phyloP scores from a whole-genome alignment of 768 basidiomycete species.

The Suillus brevipes region DNA sequence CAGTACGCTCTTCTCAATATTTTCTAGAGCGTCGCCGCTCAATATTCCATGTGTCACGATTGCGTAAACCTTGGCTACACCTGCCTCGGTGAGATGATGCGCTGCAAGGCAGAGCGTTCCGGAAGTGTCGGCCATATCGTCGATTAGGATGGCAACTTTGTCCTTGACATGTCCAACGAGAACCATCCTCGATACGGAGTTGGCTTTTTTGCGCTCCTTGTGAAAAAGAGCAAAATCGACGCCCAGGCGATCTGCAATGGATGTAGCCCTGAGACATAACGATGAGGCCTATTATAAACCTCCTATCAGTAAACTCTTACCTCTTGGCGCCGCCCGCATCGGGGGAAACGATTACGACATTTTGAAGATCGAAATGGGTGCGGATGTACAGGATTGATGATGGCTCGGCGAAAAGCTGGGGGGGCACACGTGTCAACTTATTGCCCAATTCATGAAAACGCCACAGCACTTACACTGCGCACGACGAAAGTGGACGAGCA shows the following conservation, averaged over 20 bases:
- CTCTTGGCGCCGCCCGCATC: conserved; percentile 99
- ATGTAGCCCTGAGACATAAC: conserved; percentile 72
- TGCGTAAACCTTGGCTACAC: conserved; percentile 82
- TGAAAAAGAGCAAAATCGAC: conserved; percentile 99
- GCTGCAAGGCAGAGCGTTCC: conserved; percentile 94
- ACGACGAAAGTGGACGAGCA: conserved; percentile 5
- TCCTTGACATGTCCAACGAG: conserved; percentile 92
- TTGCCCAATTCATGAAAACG: conserved; percentile 9
- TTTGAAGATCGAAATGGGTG: conserved; percentile 78
- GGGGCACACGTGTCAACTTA: conserved; percentile 23
- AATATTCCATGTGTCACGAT: conserved; percentile 97
- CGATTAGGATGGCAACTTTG: conserved; percentile 92
- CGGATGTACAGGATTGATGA: conserved; percentile 95
- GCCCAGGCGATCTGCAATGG: conserved; percentile 92
- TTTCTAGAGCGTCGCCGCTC: conserved; percentile 82
- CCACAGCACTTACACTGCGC: conserved; percentile 49
- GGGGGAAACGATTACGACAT: conserved; percentile 94
- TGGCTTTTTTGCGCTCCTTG: conserved; percentile 97
- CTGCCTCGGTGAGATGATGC: conserved; percentile 83
- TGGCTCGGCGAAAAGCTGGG: conserved; percentile 91
- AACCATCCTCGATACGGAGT: conserved; percentile 92
- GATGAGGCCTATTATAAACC: conserved; percentile 17
- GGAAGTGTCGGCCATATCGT: conserved; percentile 99
- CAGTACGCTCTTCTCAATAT: conserved; percentile 70
- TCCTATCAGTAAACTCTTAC: conserved; percentile 40